Percentiles rank a stretch among this genome's conserved stretches.
phyloP scores from a whole-genome alignment of 2,329 filamentous ascomycete genomes.

The Bipolaris sorokiniana region DNA sequence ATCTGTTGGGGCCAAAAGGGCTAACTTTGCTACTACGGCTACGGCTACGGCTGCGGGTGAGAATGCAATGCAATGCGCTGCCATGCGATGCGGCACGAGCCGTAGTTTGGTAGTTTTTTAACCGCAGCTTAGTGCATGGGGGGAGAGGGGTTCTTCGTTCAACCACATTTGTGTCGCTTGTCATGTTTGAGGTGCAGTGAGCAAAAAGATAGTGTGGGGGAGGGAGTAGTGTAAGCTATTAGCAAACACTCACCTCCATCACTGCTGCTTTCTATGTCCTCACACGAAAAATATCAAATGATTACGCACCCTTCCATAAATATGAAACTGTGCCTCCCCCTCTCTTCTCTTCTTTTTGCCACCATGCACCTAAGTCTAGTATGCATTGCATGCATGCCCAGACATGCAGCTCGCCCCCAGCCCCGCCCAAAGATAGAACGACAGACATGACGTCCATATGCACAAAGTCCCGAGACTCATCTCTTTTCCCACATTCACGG shows the following conservation, averaged over 20 bases:
- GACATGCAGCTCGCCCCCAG: not conserved
- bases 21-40: not conserved
- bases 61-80: conserved; percentile 4
- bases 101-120: conserved; percentile 5
- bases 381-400: not conserved
- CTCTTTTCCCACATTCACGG: not conserved
- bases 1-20: not conserved
- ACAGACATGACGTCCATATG: conserved; percentile 5
- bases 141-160: not conserved
- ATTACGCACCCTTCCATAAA: not conserved
- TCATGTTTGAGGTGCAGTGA: not conserved
- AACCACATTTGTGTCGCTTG: not conserved
- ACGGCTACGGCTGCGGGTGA: conserved; percentile 6
- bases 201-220: not conserved
- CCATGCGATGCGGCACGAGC: conserved; percentile 17
- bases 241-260: too few species aligned
- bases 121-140: not conserved
- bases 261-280: too few species aligned
- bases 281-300: not conserved
- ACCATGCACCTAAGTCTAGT: not conserved
- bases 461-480: conserved; percentile 13
- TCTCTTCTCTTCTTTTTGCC: not conserved
- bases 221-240: not conserved
- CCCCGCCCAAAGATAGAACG: conserved; percentile 10
- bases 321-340: not conserved